phyloP scores from a whole-genome alignment of 805 yeast species.

The Nakazawaea holstii region DNA sequence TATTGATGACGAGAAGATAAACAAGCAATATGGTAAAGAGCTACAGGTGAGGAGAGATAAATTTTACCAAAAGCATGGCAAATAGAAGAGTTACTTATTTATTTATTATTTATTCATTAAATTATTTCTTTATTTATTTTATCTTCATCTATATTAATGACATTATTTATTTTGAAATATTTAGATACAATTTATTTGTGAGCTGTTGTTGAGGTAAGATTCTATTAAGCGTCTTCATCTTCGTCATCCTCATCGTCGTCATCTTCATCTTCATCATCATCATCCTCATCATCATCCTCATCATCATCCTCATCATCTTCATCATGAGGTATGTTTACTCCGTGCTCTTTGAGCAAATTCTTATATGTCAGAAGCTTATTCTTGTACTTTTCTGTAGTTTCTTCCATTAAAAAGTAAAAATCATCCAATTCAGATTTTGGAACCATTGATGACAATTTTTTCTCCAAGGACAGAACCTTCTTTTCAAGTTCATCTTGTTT shows the following conservation, averaged over 20 bases:
- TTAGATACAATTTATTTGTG: no score
- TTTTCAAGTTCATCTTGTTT: conserved; percentile 2
- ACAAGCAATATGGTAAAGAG: conserved; percentile 19
- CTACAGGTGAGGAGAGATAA: conserved; percentile 24
- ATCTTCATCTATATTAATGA: background rate
- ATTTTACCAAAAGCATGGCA: conserved; percentile 21
- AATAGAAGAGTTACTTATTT: conserved; percentile 11
- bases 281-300: conserved; percentile 46
- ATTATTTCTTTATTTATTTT: background rate
- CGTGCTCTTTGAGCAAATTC: conserved; percentile 40
- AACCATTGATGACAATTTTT: conserved; percentile 24
- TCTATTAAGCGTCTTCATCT: background rate
- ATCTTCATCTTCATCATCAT: conserved; percentile 21
- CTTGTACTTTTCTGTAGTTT: conserved; percentile 56
- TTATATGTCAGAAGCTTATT: conserved; percentile 46
- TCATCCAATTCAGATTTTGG: conserved; percentile 63
- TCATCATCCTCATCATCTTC: conserved; percentile 66
- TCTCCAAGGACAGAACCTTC: conserved; percentile 1
- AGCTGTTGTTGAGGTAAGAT: no score
- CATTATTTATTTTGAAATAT: no score
- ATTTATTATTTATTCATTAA: background rate
- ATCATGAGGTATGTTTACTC: conserved; percentile 63
- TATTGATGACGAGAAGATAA: conserved; percentile 19
- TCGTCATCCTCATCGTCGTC: background rate
- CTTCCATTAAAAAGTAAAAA: conserved; percentile 68